phyloP scores from a whole-genome alignment of 2,329 filamentous ascomycete species.

The Diplodia corticola region DNA sequence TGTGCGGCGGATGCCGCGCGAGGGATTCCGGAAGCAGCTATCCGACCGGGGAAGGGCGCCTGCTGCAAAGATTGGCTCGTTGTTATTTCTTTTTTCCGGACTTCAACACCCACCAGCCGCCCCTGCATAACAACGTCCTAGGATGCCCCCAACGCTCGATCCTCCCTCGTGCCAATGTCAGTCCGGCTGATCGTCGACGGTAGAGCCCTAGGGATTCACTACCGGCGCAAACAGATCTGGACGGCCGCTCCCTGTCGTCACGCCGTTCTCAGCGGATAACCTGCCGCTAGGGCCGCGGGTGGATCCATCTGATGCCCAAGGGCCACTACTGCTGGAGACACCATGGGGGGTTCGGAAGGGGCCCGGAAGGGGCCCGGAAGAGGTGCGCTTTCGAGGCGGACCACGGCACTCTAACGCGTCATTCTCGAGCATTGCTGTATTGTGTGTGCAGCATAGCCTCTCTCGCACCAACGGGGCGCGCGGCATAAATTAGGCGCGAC shows the following conservation, averaged over 20 bases:
- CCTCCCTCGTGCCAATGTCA: background rate
- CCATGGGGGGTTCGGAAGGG: too few relatives aligned
- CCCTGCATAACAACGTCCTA: background rate
- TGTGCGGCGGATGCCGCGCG: background rate
- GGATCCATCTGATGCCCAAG: background rate
- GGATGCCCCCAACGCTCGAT: background rate
- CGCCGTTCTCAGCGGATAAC: background rate
- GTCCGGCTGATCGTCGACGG: slow-evolving; percentile 10
- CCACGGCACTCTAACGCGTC: background rate
- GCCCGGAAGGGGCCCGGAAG: too few relatives aligned
- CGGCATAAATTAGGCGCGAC: slow-evolving; percentile 7
- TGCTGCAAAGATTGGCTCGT: background rate
- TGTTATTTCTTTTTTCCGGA: background rate
- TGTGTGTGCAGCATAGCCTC: background rate
- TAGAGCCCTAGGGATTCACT: background rate
- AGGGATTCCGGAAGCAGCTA: slow-evolving; percentile 1
- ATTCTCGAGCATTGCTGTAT: background rate
- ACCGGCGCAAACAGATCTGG: background rate
- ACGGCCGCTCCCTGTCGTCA: background rate
- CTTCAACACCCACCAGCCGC: background rate
- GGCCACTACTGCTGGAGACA: background rate
- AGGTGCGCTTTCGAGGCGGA: background rate
- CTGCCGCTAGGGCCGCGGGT: background rate
- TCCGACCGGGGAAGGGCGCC: background rate
- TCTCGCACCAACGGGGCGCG: background rate